Evolutionary conservation across 208 protist species (phyloP).

Genomic region (Acanthamoeba polyphaga): DNA sequence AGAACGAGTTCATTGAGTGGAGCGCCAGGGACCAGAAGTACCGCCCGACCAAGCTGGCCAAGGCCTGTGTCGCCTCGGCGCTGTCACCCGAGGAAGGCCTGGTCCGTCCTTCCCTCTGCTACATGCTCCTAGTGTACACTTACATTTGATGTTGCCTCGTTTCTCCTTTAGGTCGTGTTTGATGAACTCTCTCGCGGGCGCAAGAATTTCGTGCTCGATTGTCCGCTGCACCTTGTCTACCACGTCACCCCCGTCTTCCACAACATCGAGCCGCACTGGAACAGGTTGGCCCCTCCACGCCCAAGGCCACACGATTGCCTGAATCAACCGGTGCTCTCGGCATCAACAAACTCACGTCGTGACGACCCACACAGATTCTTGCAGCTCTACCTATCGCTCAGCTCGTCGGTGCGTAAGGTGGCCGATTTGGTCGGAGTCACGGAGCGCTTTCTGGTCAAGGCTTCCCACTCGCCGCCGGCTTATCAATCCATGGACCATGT

Average conservation of each 20-base stretch:
- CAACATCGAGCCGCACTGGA: constrained; percentile 83
- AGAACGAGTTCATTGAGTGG: constrained; percentile 81
- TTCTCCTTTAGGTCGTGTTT: constrained; percentile 77
- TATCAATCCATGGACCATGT: constrained; percentile 49
- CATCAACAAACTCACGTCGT: not conserved
- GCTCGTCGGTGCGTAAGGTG: not conserved
- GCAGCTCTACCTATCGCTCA: constrained; percentile 61
- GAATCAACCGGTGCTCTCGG: too few relatives aligned
- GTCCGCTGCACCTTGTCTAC: constrained; percentile 86
- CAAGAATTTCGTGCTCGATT: constrained; percentile 80
- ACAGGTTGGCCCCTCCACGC: not conserved
- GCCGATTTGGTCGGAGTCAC: constrained; percentile 64
- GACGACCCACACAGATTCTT: constrained; percentile 34
- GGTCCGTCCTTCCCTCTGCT: not conserved
- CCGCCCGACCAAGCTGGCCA: constrained; percentile 79
- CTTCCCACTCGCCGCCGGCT: constrained; percentile 45
- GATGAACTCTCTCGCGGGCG: constrained; percentile 77
- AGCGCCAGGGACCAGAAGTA: constrained; percentile 67
- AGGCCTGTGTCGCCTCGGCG: constrained; percentile 77
- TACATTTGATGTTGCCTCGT: not conserved
- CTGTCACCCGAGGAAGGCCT: constrained; percentile 85
- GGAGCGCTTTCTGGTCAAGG: constrained; percentile 65
- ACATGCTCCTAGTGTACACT: too few relatives aligned
- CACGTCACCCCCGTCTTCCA: constrained; percentile 83
- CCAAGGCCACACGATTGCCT: too few relatives aligned